Conservation (phyloP, 352 stramenopile genomes). For the Phytophthora nicotianae region DNA sequence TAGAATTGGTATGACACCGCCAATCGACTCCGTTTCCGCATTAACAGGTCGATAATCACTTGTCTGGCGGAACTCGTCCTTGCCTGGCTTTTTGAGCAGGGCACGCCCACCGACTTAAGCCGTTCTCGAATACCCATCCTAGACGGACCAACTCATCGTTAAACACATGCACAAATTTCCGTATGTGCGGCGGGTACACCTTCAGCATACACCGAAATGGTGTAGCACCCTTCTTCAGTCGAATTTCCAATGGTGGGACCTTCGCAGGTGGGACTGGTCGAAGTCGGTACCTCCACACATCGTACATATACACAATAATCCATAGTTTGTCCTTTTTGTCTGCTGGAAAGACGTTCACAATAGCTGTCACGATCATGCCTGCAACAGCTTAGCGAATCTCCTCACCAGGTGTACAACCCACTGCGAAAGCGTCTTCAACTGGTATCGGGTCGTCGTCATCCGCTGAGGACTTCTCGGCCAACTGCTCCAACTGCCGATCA, state of each 20-base stretch:
- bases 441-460: too few species aligned
- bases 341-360: neutral
- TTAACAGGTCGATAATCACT: too few species aligned
- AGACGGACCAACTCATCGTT: conserved; percentile 1
- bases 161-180: neutral
- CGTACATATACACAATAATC: neutral
- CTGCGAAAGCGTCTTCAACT: too few species aligned
- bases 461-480: neutral
- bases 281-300: conserved; percentile 1
- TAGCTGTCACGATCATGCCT: neutral
- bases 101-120: neutral
- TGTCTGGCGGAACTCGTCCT: neutral
- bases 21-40: too few species aligned
- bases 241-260: conserved; percentile 1
- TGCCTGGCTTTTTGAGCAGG: neutral
- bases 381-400: neutral
- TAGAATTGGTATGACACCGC: too few species aligned
- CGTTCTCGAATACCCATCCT: conserved; percentile 7
- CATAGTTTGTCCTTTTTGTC: neutral
- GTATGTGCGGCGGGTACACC: neutral
- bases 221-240: neutral
- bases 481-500: conserved; percentile 1
- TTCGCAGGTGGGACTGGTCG: conserved; percentile 1
- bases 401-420: too few species aligned
- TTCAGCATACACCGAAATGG: neutral